These are phyloP conservation scores for Penicillium sp. DNA, from an alignment of 2,329 filamentous ascomycete species.

Conservation along the genomic window DNA sequence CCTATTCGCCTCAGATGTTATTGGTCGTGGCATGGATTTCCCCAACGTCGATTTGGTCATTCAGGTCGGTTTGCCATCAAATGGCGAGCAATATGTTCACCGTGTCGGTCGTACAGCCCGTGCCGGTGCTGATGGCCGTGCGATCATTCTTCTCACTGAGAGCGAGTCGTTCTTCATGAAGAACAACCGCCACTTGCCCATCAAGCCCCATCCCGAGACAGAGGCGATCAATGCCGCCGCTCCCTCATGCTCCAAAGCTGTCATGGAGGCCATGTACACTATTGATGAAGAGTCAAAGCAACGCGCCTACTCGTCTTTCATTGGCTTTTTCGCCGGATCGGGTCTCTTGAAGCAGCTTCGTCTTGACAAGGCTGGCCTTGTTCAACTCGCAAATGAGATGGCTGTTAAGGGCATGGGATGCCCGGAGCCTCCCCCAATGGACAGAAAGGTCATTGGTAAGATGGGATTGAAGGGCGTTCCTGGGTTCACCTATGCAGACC, in stretches of 20 bases:
- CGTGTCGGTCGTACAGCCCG: conserved; percentile 64
- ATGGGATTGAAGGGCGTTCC: conserved; percentile 42
- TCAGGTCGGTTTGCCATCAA: conserved; percentile 52
- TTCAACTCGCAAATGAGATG: conserved; percentile 39
- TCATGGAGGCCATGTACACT: conserved; percentile 30
- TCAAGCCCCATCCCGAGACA: conserved; percentile 48
- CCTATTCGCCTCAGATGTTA: conserved; percentile 51
- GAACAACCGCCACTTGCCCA: conserved; percentile 51
- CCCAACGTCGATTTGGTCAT: conserved; percentile 51
- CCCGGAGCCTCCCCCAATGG: conserved; percentile 38
- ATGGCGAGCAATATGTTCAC: conserved; percentile 52
- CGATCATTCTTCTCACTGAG: conserved; percentile 54
- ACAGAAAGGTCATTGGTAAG: conserved; percentile 40
- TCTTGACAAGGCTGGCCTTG: conserved; percentile 35
- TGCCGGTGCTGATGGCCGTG: conserved; percentile 53
- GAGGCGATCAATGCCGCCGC: conserved; percentile 41
- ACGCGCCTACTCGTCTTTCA: conserved; percentile 39
- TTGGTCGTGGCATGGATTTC: conserved; percentile 54
- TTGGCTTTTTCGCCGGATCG: conserved; percentile 39
- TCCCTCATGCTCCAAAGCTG: conserved; percentile 30
- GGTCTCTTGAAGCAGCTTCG: conserved; percentile 32
- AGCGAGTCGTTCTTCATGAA: conserved; percentile 54
- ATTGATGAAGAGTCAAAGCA: conserved; percentile 36
- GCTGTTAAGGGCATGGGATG: conserved; percentile 40
- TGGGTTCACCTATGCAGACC: conserved; percentile 34